Conservation (phyloP, 768 basidiomycete species). For the Rhodotorula babjevae region DNA sequence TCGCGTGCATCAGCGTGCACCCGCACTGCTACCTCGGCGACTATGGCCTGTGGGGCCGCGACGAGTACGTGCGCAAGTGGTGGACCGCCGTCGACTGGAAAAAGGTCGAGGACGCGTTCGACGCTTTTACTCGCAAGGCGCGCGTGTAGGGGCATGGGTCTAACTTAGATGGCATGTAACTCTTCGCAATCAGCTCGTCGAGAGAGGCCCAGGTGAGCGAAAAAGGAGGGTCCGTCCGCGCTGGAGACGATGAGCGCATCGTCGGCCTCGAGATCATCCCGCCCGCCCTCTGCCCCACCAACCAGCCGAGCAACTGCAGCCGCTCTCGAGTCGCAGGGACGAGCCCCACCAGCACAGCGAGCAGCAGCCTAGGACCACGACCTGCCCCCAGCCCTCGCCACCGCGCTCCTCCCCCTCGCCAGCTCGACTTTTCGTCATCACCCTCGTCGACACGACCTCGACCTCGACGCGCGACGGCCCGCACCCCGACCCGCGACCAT, state of each 20-base stretch:
- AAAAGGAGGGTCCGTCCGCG: no score
- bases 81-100: conserved; percentile 79
- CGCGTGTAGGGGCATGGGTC: not conserved
- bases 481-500: not conserved
- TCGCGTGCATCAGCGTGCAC: conserved; percentile 70
- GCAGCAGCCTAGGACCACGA: no score
- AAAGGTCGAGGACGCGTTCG: conserved; percentile 50
- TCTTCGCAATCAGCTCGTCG: no score
- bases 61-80: conserved; percentile 74
- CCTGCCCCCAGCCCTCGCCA: not conserved
- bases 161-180: not conserved
- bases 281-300: no score
- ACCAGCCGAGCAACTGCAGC: no score
- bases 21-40: conserved; percentile 82
- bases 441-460: not conserved
- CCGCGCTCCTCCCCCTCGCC: not conserved
- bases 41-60: conserved; percentile 86
- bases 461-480: no score
- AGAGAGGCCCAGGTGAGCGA: no score
- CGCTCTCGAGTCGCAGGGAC: no score
- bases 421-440: not conserved
- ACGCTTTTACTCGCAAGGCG: conserved; percentile 11
- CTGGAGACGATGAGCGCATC: no score
- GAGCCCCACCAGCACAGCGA: no score
- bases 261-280: no score